Evolutionary conservation across 2,329 filamentous ascomycete species (phyloP), one percentile per base, ranked within the genome.

Genomic region (Verticillium albo-atrum): DNA sequence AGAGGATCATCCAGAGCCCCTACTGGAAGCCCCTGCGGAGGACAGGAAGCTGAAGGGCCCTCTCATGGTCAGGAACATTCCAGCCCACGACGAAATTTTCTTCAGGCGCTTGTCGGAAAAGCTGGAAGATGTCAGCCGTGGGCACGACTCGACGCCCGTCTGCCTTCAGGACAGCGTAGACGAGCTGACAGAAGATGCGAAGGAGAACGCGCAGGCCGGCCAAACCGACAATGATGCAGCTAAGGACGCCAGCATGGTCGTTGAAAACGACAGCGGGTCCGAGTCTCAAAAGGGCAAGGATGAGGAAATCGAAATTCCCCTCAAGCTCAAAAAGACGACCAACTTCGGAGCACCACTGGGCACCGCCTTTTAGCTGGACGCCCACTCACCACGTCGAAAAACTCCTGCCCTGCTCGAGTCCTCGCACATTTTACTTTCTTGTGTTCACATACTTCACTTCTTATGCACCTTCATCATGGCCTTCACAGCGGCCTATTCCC

Each of bases 31-130:
- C 4, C 66, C 69, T 9, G 75, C 79, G 15, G 71, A 73, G 4
- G 83, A 85, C 61, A 71, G 69, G 1, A 71, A 74, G 23, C 72
- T 86, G 32, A 80, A 76, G 57, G 82, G 81, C 0, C 83, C 82
- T 9, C 65, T 85, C 55, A 82, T 81, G 72, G 73, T 86, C 37
- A 75, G 77, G 60, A 86, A 86, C 62, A 79, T 82, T 60, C 82
- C 82, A 1, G 80, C 79, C 1, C 76, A 82, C 55, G 83, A 86
- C 60, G 82, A 84, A 64, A 71, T 80, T 25, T 86, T 86, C 62
- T 79, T 82, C 55, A 72, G 73, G 52, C 72, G 73, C 60, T 68
- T 86, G 17, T 77, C 80, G 37, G 75, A 82, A 66, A 84, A 80
- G 67, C 74, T 86, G 2, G 75, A 81, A 60, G 75, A 79, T 47